Base-by-base conservation (phyloP, 805 yeast species). In the Middelhovenomyces tepae region DNA sequence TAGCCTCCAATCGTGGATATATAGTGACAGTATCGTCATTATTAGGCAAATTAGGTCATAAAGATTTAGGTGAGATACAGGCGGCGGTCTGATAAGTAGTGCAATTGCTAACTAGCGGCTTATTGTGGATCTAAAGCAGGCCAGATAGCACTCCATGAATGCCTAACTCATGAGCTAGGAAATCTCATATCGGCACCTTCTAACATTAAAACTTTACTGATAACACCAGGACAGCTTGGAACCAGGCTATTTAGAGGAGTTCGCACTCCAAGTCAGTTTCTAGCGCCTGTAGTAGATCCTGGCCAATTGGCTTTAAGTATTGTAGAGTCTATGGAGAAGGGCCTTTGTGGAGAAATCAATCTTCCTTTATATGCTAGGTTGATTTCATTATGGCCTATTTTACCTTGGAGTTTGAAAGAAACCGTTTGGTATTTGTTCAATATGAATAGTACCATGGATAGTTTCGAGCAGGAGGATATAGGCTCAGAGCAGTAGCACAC, bases 51-150 rank as follows among this genome's bases (percentile, higher is more conserved):
- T 69, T 80, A 64, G 68, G 86, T 0, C 94, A 94, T 26, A n/a
- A n/a, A n/a, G n/a, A n/a, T n/a, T n/a, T n/a, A n/a, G n/a, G n/a
- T n/a, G n/a, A n/a, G n/a, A n/a, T n/a, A n/a, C n/a, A n/a, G n/a
- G n/a, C n/a, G n/a, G n/a, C n/a, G n/a, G n/a, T n/a, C n/a, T n/a
- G n/a, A n/a, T n/a, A n/a, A n/a, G n/a, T n/a, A n/a, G n/a, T n/a
- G n/a, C n/a, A n/a, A n/a, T 0, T 85, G 91, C 7, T 57, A 75
- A 17, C 40, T 63, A 34, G 77, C 77, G 27, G 75, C 78, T 0
- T 84, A 84, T 49, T 89, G 94, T 0, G 87, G 93, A 0, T 72
- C 89, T 7, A 84, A 84, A 50, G 75, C 86, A 0, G 93, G 89
- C 0, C 59, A 80, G 25, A 73, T 82, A 35, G 77, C 84, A 1